A percentile compares a stretch with the other conserved stretches of the same genome.
These are phyloP conservation scores for Myxozyma melibiosi DNA, from an alignment of 805 yeast genomes.

Conservation along the genomic window DNA sequence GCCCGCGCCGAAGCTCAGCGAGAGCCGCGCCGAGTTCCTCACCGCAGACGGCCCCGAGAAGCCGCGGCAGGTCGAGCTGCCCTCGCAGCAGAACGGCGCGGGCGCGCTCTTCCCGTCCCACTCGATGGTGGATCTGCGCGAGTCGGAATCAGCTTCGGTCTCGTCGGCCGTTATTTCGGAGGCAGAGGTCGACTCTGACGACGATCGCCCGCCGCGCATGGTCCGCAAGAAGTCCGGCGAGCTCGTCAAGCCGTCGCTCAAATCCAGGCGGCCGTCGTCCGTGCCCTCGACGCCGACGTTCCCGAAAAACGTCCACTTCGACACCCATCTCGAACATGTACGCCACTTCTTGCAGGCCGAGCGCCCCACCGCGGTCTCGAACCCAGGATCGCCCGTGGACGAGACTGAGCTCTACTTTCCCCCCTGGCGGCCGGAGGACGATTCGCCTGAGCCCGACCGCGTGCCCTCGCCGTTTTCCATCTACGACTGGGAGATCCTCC, in stretches of 20 bases:
- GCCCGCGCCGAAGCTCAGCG: constrained; percentile 9
- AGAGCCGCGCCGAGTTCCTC: background rate
- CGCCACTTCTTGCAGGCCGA: constrained; percentile 73
- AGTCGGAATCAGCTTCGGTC: background rate
- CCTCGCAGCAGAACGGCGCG: background rate
- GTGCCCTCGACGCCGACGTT: constrained; percentile 54
- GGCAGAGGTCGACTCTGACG: constrained; percentile 17
- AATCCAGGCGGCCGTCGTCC: constrained; percentile 44
- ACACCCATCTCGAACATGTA: constrained; percentile 59
- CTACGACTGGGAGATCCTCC: constrained; percentile 40
- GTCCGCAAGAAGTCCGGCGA: constrained; percentile 90
- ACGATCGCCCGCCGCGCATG: constrained; percentile 39
- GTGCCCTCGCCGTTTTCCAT: constrained; percentile 24
- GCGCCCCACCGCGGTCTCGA: constrained; percentile 75
- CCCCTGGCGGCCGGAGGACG: constrained; percentile 16
- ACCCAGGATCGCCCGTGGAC: constrained; percentile 60
- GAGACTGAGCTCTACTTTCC: constrained; percentile 42
- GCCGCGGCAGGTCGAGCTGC: background rate
- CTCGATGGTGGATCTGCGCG: constrained; percentile 27
- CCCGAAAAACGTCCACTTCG: constrained; percentile 80
- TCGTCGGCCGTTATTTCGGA: constrained; percentile 35
- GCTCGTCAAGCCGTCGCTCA: constrained; percentile 72
- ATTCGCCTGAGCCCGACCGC: constrained; percentile 3
- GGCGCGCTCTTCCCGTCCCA: constrained; percentile 10
- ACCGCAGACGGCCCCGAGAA: background rate